Percentiles rank a stretch among this genome's conserved stretches.
These are phyloP conservation scores for Colletotrichum tanaceti DNA, from an alignment of 2,329 filamentous ascomycete genomes.

Conservation along the genomic window DNA sequence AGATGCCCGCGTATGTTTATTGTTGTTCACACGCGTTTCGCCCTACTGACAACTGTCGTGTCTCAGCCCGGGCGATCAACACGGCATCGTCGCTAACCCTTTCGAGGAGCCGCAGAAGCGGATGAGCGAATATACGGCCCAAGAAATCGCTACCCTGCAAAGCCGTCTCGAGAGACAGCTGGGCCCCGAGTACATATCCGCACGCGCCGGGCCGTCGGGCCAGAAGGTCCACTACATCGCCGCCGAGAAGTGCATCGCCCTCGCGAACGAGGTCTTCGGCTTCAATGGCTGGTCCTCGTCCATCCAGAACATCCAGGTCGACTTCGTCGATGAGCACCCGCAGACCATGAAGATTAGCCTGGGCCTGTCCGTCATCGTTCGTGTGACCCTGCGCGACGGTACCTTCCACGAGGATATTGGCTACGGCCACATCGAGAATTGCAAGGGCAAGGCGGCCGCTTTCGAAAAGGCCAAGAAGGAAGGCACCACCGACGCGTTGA, in stretches of 20 bases:
- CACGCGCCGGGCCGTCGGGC: conserved; percentile 83
- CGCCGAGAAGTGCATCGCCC: conserved; percentile 95
- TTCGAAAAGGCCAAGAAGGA: conserved; percentile 99
- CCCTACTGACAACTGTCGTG: conserved; percentile 38
- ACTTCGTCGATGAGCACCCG: conserved; percentile 91
- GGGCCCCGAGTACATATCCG: conserved; percentile 94
- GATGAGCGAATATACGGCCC: conserved; percentile 86
- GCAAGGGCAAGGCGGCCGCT: conserved; percentile 91
- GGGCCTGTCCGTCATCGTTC: conserved; percentile 88
- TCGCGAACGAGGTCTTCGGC: conserved; percentile 94
- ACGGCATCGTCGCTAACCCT: conserved; percentile 74
- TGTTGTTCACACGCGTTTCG: conserved; percentile 35
- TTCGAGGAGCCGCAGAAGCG: conserved; percentile 79
- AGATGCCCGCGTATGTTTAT: conserved; percentile 59
- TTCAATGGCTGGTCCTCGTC: conserved; percentile 98
- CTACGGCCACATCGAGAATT: conserved; percentile 96
- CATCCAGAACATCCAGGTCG: conserved; percentile 94
- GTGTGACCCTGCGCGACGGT: conserved; percentile 90
- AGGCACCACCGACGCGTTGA: conserved; percentile 93
- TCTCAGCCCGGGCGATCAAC: conserved; percentile 75
- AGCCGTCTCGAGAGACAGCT: conserved; percentile 90
- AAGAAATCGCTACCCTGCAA: conserved; percentile 89
- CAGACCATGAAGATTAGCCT: conserved; percentile 83
- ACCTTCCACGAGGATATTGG: conserved; percentile 99
- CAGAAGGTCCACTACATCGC: conserved; percentile 92